phyloP scores from a whole-genome alignment of 306 rosid species.

The Corylus americana region DNA sequence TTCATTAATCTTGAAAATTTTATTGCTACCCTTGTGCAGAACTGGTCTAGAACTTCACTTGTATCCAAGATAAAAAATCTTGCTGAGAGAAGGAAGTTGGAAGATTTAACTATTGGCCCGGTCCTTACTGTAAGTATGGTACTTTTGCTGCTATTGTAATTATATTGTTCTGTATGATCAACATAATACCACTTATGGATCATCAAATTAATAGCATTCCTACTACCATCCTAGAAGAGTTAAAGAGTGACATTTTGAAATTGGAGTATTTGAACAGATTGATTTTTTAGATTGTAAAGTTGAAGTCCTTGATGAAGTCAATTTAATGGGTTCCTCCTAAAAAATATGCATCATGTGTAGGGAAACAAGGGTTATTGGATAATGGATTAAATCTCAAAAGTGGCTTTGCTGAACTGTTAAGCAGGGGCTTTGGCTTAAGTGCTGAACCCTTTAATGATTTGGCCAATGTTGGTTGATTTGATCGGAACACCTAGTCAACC shows the following conservation, averaged over 20 bases:
- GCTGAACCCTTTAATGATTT: background rate
- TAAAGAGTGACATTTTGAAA: background rate
- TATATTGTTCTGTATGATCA: background rate
- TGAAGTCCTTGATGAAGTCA: background rate
- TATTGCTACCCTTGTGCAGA: conserved; percentile 49
- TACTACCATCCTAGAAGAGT: background rate
- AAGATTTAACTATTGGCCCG: conserved; percentile 86
- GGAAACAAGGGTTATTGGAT: background rate
- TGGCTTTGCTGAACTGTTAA: background rate
- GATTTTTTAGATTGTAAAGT: background rate
- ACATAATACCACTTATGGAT: background rate
- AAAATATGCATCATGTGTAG: background rate
- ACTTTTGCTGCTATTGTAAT: background rate
- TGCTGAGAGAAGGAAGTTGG: conserved; percentile 85
- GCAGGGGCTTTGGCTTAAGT: background rate
- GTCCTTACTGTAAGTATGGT: conserved; percentile 73
- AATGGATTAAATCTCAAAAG: background rate
- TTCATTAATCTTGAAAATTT: conserved; percentile 17
- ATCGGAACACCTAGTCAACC: background rate
- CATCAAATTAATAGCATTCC: conserved; percentile 1
- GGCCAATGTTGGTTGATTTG: background rate
- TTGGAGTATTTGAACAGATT: background rate
- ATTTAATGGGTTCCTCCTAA: background rate
- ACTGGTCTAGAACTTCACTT: conserved; percentile 73
- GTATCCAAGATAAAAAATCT: conserved; percentile 77